A percentile compares a stretch with the other conserved stretches of the same genome.
Evolutionary conservation across 306 rosid genomes (phyloP).

Genomic region (Coriaria nepalensis): DNA sequence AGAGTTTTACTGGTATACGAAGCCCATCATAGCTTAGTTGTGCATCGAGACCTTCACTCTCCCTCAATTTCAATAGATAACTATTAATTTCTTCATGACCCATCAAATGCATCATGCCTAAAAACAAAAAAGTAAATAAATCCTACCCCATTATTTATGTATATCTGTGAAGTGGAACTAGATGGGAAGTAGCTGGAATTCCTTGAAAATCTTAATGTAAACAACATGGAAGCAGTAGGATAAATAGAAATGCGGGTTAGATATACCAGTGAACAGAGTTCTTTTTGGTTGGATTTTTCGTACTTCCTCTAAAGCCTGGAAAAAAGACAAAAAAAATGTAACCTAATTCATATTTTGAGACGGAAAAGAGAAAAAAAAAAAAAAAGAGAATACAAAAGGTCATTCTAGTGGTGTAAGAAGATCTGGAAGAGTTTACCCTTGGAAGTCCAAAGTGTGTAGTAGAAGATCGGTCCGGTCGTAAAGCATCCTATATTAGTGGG

Average conservation of each 20-base stretch:
- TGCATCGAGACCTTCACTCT: slow-evolving; percentile 70
- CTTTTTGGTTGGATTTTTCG: slow-evolving; percentile 78
- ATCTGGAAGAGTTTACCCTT: slow-evolving; percentile 34
- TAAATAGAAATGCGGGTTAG: slow-evolving; percentile 9
- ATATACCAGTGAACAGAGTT: slow-evolving; percentile 77
- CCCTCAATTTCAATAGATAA: slow-evolving; percentile 44
- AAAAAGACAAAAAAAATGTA: background rate
- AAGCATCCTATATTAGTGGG: slow-evolving; percentile 81
- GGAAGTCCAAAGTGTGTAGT: slow-evolving; percentile 94
- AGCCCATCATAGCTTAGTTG: slow-evolving; percentile 89
- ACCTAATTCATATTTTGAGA: background rate
- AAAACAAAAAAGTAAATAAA: background rate
- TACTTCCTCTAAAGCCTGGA: slow-evolving; percentile 85
- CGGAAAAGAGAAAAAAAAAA: background rate
- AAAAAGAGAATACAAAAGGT: slow-evolving; percentile 3
- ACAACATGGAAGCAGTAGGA: background rate
- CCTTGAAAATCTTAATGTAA: background rate
- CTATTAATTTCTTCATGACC: slow-evolving; percentile 75
- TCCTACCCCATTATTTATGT: background rate
- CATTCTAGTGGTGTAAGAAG: background rate
- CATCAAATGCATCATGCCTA: slow-evolving; percentile 98
- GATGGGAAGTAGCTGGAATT: background rate
- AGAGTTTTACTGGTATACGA: slow-evolving; percentile 48
- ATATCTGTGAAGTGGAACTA: background rate
- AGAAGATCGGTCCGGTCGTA: slow-evolving; percentile 76